A percentile compares a stretch with the other conserved stretches of the same genome.
Conservation (phyloP, 352 stramenopile species). For the Phytophthora quininea region DNA sequence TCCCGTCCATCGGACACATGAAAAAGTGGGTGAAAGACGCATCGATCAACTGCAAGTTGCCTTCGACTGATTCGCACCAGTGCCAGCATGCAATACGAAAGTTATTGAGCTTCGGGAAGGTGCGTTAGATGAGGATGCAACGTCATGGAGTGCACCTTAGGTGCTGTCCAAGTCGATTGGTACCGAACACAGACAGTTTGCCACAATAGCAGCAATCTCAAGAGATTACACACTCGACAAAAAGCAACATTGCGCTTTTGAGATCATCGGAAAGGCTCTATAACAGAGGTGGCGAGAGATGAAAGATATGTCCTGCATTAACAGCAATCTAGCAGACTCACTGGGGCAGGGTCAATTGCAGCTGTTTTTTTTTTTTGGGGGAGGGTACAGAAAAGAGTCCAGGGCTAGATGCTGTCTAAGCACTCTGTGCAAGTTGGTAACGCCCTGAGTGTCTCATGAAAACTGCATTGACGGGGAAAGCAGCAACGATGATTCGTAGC, state of each 20-base stretch:
- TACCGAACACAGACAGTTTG: background rate
- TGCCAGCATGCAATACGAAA: constrained; percentile 5
- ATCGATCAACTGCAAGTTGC: background rate
- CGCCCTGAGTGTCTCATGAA: background rate
- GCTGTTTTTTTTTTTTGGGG: background rate
- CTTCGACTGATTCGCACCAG: background rate
- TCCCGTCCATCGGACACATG: background rate
- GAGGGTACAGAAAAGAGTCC: background rate
- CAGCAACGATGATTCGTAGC: background rate
- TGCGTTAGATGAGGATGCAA: background rate
- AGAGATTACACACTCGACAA: background rate
- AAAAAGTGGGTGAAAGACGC: background rate
- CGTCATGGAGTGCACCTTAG: background rate
- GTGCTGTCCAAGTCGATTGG: background rate
- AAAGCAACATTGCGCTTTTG: background rate
- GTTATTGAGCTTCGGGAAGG: background rate
- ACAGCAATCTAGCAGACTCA: background rate
- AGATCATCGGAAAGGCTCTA: background rate
- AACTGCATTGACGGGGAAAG: background rate
- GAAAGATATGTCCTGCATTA: background rate
- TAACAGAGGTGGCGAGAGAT: background rate
- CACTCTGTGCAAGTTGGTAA: background rate
- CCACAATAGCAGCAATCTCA: background rate
- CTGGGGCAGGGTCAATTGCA: background rate
- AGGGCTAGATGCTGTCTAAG: background rate